Evolutionary conservation across 2,329 filamentous ascomycete species (phyloP).

Genomic region (Aspergillus carbonarius): DNA sequence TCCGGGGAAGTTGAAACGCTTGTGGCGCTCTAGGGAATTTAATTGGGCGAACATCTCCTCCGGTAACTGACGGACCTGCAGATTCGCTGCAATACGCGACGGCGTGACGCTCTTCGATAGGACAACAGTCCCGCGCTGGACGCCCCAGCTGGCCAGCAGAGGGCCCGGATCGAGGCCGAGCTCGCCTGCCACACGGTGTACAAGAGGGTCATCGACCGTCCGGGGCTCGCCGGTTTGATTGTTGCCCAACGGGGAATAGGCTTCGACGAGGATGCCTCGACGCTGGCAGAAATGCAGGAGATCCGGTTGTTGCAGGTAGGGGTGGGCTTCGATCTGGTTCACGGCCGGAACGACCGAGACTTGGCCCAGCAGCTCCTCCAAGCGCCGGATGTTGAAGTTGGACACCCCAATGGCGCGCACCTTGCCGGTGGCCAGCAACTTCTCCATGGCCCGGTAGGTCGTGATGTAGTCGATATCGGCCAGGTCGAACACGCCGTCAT

Average conservation of each 20-base stretch:
- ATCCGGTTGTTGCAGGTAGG: constrained; percentile 3
- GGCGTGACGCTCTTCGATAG: constrained; percentile 56
- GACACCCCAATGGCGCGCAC: constrained; percentile 70
- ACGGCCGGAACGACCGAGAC: constrained; percentile 67
- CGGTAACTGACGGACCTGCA: constrained; percentile 12
- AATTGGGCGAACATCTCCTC: constrained; percentile 28
- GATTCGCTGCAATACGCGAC: constrained; percentile 29
- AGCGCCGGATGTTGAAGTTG: constrained; percentile 69
- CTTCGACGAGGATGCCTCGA: constrained; percentile 22
- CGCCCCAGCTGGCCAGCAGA: constrained; percentile 54
- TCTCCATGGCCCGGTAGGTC: constrained; percentile 61
- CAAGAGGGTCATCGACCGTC: constrained; percentile 59
- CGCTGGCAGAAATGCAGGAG: constrained; percentile 12
- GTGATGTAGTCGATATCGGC: constrained; percentile 24
- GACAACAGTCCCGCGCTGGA: constrained; percentile 55
- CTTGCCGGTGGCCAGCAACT: constrained; percentile 56
- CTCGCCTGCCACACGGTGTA: constrained; percentile 62
- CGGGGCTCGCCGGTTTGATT: constrained; percentile 46
- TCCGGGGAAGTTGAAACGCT: constrained; percentile 35
- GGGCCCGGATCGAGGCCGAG: constrained; percentile 57
- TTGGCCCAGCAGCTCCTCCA: constrained; percentile 69
- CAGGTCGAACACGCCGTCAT: constrained; percentile 23
- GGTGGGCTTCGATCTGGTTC: constrained; percentile 58
- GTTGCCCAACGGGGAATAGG: constrained; percentile 53
- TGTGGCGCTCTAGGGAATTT: constrained; percentile 29